A percentile compares a stretch with the other conserved stretches of the same genome.
phyloP scores from a whole-genome alignment of 139 green algal genomes.

The Tetradesmus lagerheimii region DNA sequence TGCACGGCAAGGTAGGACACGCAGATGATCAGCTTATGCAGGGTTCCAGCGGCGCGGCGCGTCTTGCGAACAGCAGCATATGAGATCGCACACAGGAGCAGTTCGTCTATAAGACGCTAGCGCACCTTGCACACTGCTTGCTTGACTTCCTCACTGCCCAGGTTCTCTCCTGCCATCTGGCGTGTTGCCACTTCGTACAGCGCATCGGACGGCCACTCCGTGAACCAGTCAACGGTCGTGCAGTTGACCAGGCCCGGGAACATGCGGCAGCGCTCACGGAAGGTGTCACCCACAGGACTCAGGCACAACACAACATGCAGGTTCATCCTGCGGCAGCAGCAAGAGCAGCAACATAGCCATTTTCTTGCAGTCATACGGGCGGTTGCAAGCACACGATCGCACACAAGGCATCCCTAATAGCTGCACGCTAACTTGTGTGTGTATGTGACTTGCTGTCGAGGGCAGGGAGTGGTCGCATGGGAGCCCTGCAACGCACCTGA shows the following conservation, averaged over 20 bases:
- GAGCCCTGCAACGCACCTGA: conserved; percentile 49
- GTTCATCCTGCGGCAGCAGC: conserved; percentile 85
- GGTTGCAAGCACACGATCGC: no score
- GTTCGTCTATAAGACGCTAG: no score
- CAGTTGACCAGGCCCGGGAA: conserved; percentile 92
- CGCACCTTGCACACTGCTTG: conserved; percentile 72
- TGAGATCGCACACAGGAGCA: no score
- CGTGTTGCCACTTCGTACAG: conserved; percentile 84
- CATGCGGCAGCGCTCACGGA: conserved; percentile 85
- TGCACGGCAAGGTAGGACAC: conserved; percentile 59
- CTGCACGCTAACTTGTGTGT: no score
- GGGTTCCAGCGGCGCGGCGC: no score
- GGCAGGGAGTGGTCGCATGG: no score
- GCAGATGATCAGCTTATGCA: no score
- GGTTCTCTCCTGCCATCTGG: conserved; percentile 79
- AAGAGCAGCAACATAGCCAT: conserved; percentile 66
- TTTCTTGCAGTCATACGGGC: no score
- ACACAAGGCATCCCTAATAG: no score
- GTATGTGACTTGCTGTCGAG: no score
- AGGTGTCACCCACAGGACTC: conserved; percentile 88
- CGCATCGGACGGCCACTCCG: conserved; percentile 87
- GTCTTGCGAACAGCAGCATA: no score
- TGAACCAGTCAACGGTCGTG: conserved; percentile 86
- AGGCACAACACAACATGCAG: conserved; percentile 94
- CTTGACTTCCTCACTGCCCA: conserved; percentile 72